A percentile compares a stretch with the other conserved stretches of the same genome.
phyloP scores from a whole-genome alignment of 2,329 filamentous ascomycete genomes.

The Fusarium stilboides region DNA sequence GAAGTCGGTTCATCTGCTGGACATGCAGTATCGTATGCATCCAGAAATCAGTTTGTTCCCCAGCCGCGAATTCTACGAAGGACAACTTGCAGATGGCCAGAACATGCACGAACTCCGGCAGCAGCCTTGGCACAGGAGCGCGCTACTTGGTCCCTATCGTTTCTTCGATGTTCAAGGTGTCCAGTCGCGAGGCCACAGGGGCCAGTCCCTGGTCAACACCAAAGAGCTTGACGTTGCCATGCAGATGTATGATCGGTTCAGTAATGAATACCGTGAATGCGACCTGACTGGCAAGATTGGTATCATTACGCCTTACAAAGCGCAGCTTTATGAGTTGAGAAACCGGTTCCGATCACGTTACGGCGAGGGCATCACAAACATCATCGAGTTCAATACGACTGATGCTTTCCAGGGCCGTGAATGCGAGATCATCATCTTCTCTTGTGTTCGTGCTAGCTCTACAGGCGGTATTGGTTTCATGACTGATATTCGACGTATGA shows the following conservation, averaged over 20 bases:
- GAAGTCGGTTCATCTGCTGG: conserved; percentile 90
- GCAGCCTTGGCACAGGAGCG: conserved; percentile 88
- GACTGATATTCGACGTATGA: conserved; percentile 98
- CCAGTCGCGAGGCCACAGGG: conserved; percentile 84
- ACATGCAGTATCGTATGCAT: conserved; percentile 99
- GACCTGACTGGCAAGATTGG: conserved; percentile 89
- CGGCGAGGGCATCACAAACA: conserved; percentile 80
- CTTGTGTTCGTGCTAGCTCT: conserved; percentile 94
- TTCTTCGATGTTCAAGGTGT: conserved; percentile 97
- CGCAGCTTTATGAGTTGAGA: conserved; percentile 86
- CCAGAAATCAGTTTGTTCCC: conserved; percentile 95
- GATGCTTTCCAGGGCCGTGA: conserved; percentile 98
- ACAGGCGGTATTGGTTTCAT: conserved; percentile 98
- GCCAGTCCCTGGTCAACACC: conserved; percentile 91
- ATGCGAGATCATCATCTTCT: conserved; percentile 98
- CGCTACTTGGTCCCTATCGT: conserved; percentile 89
- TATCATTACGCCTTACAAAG: conserved; percentile 98
- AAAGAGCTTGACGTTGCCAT: conserved; percentile 90
- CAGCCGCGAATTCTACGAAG: conserved; percentile 92
- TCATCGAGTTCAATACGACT: conserved; percentile 97
- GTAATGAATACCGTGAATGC: conserved; percentile 76
- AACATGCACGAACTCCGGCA: conserved; percentile 83
- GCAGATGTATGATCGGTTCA: conserved; percentile 85
- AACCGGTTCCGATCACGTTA: conserved; percentile 80
- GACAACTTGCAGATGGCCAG: conserved; percentile 85